phyloP scores from a whole-genome alignment of 176 grass and related monocot species.

The Stipa capillata region DNA sequence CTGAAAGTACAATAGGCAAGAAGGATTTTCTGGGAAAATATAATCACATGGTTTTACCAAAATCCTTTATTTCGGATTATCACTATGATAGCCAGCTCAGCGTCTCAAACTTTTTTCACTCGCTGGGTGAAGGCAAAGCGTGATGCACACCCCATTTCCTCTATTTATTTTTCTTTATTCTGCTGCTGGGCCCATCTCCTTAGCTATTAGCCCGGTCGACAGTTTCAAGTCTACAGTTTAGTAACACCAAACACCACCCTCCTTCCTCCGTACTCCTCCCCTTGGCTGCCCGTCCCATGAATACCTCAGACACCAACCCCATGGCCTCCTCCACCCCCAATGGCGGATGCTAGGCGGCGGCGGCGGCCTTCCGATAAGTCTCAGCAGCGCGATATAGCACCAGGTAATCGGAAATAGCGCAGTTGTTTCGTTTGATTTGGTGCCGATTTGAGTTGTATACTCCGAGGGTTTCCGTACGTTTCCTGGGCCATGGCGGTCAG shows the following conservation, averaged over 20 bases:
- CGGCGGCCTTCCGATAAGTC: background rate
- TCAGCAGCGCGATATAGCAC: background rate
- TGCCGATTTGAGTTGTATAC: background rate
- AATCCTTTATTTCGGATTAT: background rate
- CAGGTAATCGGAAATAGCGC: background rate
- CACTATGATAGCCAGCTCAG: background rate
- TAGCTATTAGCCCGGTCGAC: background rate
- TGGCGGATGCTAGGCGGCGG: slow-evolving; percentile 13
- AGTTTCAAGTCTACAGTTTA: slow-evolving; percentile 3
- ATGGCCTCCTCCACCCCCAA: slow-evolving; percentile 23
- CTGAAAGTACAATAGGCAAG: background rate
- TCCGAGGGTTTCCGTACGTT: background rate
- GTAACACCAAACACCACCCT: background rate
- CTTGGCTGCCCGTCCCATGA: background rate
- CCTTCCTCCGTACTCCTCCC: too few relatives aligned
- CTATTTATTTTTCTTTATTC: background rate
- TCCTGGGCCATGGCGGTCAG: background rate
- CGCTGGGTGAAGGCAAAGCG: background rate
- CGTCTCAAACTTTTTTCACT: background rate
- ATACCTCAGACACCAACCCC: background rate
- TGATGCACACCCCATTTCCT: background rate
- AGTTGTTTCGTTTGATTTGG: background rate
- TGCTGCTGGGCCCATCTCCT: background rate
- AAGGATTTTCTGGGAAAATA: background rate
- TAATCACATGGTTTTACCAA: background rate